A percentile compares a stretch with the other conserved stretches of the same genome.
Conservation (phyloP, 345 rosid genomes). For the Lumnitzera littorea region DNA sequence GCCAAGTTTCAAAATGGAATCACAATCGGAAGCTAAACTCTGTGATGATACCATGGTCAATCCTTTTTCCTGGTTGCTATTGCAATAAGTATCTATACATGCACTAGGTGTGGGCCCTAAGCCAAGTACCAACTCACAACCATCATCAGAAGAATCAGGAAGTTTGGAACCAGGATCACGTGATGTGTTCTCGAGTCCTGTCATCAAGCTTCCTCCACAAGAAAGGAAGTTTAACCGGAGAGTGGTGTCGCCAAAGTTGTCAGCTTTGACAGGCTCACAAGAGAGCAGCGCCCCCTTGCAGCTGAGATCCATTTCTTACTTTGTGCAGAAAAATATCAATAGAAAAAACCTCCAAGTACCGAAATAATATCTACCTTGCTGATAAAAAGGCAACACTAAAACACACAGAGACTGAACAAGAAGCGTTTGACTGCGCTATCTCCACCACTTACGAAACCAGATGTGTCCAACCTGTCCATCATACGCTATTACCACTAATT, state of each 20-base stretch:
- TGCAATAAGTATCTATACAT: conserved; percentile 28
- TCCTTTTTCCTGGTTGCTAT: conserved; percentile 31
- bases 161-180: conserved; percentile 37
- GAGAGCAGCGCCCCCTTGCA: conserved; percentile 32
- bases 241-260: conserved; percentile 58
- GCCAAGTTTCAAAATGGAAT: conserved; percentile 72
- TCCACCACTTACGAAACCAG: conserved; percentile 92
- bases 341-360: conserved; percentile 5
- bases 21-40: conserved; percentile 35
- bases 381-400: neutral
- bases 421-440: conserved; percentile 16
- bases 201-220: conserved; percentile 36
- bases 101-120: conserved; percentile 77
- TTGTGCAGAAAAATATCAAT: conserved; percentile 4
- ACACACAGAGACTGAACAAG: conserved; percentile 9
- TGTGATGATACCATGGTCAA: conserved; percentile 22
- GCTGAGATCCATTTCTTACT: conserved; percentile 55
- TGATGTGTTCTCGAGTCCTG: conserved; percentile 22
- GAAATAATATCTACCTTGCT: neutral
- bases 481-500: conserved; percentile 6
- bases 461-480: conserved; percentile 86
- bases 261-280: conserved; percentile 35
- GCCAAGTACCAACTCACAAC: conserved; percentile 85
- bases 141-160: conserved; percentile 49
- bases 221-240: conserved; percentile 55